Evolutionary conservation across 1,284 basidiomycete species (phyloP), one percentile per base, ranked within the genome.

Genomic region (Melampsora americana): DNA sequence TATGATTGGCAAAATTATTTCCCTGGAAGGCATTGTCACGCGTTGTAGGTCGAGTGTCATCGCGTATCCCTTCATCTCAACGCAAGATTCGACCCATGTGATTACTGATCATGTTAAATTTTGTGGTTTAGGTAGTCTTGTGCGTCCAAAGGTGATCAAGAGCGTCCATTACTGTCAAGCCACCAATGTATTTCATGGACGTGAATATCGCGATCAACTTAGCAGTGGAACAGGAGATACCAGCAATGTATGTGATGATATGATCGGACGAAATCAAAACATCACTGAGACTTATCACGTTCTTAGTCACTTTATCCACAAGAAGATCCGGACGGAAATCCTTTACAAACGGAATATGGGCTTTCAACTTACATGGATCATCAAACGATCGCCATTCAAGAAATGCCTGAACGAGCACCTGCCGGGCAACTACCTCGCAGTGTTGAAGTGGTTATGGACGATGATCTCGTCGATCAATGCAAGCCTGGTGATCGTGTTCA

Each of bases 401-500:
- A 99, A 83, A 99, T 99, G 95, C 96, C 96, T 0, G 96, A 99
- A 84, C 89, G 95, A 18, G 95, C 96, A 9, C 96, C 96, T 23
- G 91, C 96, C 26, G 96, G 96, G 35, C 95, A 99, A 84, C 86
- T 99, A 61, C 96, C 96, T 59, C 87, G 96, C 56, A 94, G 93
- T 81, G 92, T 95, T 60, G 96, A 99, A 82, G 90, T 99, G 67
- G 93, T 98, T 59, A 85, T 99, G 80, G 93, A 97, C 79, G 95
- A 98, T 80, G 96, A 99, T 83, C 85, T 99, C 73, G 96, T 99
- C 50, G 96, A 99, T 84, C 90, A 88, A 81, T 97, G 94, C 84
- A 99, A 99, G 83, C 96, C 96, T 2, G 96, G 96, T 67, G 96
- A 99, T 83, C 89, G 96, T 66, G 92, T 99, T 71, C 95, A 99